phyloP scores from a whole-genome alignment of 345 rosid species.

The Eutrema yunnanense region DNA sequence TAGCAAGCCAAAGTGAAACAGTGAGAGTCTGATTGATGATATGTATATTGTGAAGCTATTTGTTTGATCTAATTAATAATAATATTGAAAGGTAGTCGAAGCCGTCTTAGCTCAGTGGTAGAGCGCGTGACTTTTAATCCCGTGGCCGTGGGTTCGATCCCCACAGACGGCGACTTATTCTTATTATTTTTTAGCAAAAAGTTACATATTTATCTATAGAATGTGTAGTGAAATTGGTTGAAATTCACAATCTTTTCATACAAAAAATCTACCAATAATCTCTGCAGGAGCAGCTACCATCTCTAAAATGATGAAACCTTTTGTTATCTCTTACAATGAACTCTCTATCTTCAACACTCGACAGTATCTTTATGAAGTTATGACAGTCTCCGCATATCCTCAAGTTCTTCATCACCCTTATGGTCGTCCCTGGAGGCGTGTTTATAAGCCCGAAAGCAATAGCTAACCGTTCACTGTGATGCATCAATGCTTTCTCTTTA shows the following conservation, averaged over 20 bases:
- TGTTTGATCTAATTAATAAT: neutral
- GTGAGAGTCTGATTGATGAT: neutral
- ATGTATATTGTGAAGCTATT: neutral
- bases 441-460: slow-evolving; percentile 53
- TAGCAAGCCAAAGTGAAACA: neutral
- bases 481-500: slow-evolving; percentile 52
- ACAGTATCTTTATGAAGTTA: slow-evolving; percentile 47
- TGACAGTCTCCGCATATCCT: slow-evolving; percentile 66
- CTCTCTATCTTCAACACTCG: slow-evolving; percentile 47
- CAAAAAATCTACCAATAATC: slow-evolving; percentile 44
- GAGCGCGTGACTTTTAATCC: too few relatives aligned
- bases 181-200: too few relatives aligned
- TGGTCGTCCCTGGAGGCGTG: slow-evolving; percentile 35
- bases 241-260: neutral
- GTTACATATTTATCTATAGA: too few relatives aligned
- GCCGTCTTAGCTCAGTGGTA: too few relatives aligned
- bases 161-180: too few relatives aligned
- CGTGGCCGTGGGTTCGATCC: too few relatives aligned
- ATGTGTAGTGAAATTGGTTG: neutral
- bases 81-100: too few relatives aligned
- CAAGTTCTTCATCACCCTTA: slow-evolving; percentile 56
- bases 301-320: slow-evolving; percentile 60
- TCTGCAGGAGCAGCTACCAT: slow-evolving; percentile 54
- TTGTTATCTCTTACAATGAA: slow-evolving; percentile 48
- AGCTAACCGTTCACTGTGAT: slow-evolving; percentile 63